Conservation (phyloP, 2,329 filamentous ascomycete species). For the Sordariomycetes sp. region DNA sequence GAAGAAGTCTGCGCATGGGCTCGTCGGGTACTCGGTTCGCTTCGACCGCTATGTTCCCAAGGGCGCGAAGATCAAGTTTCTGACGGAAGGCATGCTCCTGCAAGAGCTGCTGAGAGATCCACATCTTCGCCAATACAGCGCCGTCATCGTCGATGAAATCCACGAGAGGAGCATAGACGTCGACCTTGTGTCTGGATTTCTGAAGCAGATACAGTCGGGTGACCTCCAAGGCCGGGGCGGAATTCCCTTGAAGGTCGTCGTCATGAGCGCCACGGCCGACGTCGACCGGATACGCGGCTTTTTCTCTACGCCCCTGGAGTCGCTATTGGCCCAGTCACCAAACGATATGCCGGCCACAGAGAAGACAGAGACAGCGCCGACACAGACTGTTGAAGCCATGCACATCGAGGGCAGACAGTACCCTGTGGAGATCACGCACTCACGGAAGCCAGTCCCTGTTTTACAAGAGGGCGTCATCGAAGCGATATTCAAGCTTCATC, state of each 20-base stretch:
- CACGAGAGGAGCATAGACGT: constrained; percentile 94
- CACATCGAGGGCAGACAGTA: constrained; percentile 81
- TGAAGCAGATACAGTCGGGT: constrained; percentile 63
- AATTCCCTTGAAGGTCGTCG: constrained; percentile 71
- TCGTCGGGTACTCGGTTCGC: constrained; percentile 86
- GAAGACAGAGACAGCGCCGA: background rate
- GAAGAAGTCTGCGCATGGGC: constrained; percentile 27
- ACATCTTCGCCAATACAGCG: constrained; percentile 73
- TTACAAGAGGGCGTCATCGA: constrained; percentile 75
- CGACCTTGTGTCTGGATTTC: constrained; percentile 78
- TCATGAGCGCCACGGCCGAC: constrained; percentile 97
- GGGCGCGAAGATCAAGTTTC: constrained; percentile 79
- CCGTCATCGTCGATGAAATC: constrained; percentile 88
- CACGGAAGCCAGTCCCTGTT: constrained; percentile 64
- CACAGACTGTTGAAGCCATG: constrained; percentile 26
- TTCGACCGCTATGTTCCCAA: constrained; percentile 83
- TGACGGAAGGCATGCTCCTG: constrained; percentile 93
- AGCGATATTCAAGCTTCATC: constrained; percentile 76
- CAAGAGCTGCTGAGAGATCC: constrained; percentile 88
- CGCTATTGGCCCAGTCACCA: background rate
- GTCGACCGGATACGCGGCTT: constrained; percentile 68
- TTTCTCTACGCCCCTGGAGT: constrained; percentile 39
- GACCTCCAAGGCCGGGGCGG: constrained; percentile 57
- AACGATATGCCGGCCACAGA: background rate
- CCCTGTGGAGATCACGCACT: constrained; percentile 69